These are phyloP conservation scores for Aaosphaeria pasadenensis DNA, from an alignment of 2,329 filamentous ascomycete genomes.

Conservation along the genomic window DNA sequence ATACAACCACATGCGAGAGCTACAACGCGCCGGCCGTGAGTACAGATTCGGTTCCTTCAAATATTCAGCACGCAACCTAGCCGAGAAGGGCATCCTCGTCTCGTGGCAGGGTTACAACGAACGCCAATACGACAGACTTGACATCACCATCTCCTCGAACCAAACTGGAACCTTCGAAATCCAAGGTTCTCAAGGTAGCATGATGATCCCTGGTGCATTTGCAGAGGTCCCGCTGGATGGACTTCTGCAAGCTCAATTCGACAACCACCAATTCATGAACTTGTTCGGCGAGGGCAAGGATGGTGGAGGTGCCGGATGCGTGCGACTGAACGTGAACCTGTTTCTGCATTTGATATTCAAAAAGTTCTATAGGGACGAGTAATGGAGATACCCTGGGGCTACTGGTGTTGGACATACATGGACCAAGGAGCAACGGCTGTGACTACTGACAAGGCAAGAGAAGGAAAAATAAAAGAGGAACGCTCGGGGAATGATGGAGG, in stretches of 20 bases:
- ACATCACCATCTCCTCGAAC: conserved; percentile 91
- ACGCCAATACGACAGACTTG: conserved; percentile 85
- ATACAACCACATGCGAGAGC: conserved; percentile 96
- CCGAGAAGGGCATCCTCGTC: conserved; percentile 91
- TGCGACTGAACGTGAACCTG: conserved; percentile 93
- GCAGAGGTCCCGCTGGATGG: conserved; percentile 89
- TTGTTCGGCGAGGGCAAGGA: conserved; percentile 58
- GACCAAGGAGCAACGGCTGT: no score
- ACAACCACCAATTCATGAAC: conserved; percentile 93
- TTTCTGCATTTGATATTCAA: conserved; percentile 96
- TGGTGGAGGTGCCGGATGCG: conserved; percentile 31
- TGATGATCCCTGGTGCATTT: conserved; percentile 93
- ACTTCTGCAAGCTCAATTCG: conserved; percentile 92
- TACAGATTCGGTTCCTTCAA: conserved; percentile 98
- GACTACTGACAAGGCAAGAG: no score
- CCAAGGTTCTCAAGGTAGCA: conserved; percentile 85
- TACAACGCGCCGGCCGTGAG: conserved; percentile 85
- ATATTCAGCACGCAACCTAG: conserved; percentile 84
- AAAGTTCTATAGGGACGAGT: conserved; percentile 76
- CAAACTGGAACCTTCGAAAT: conserved; percentile 91
- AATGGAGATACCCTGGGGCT: neutral
- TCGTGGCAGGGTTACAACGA: conserved; percentile 82
- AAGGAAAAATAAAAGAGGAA: no score
- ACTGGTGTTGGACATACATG: no score
- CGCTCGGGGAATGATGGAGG: no score